Evolutionary conservation across 1,284 basidiomycete species (phyloP).

Genomic region (Phylloporus gajari): DNA sequence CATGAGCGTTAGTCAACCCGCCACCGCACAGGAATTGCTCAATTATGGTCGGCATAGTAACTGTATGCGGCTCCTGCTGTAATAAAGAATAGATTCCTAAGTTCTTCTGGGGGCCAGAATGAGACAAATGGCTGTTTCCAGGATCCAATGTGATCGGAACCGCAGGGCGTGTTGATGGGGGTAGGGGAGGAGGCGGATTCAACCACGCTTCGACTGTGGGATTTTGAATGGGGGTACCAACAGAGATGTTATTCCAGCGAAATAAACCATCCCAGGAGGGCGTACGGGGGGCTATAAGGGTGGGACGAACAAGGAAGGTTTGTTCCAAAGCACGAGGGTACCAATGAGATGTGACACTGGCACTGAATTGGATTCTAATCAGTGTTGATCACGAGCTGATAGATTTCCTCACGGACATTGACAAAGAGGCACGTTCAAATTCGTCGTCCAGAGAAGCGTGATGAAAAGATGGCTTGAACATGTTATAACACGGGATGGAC

Average conservation of each 20-base stretch:
- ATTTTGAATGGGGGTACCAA: background rate
- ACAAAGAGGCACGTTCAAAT: background rate
- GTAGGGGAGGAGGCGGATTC: background rate
- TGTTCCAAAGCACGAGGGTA: background rate
- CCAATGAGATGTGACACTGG: background rate
- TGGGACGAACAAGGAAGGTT: background rate
- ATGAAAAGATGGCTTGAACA: conserved; percentile 15
- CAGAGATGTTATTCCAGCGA: too few relatives aligned
- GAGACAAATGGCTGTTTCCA: background rate
- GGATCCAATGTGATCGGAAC: background rate
- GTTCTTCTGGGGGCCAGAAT: background rate
- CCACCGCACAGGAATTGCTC: background rate
- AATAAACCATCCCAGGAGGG: too few relatives aligned
- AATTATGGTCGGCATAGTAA: conserved; percentile 20
- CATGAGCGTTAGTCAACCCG: conserved; percentile 16
- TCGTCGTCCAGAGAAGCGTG: background rate
- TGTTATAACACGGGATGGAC: conserved; percentile 7
- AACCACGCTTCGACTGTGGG: background rate
- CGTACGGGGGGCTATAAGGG: background rate
- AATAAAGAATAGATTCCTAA: conserved; percentile 6
- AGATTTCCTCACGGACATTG: background rate
- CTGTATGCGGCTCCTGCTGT: background rate
- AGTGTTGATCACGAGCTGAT: conserved; percentile 12
- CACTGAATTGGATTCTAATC: conserved; percentile 14
- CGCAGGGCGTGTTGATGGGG: background rate